Percentiles rank a stretch among this genome's conserved stretches.
phyloP scores from a whole-genome alignment of 176 grass and related monocot species.

The Neostapfia colusana region DNA sequence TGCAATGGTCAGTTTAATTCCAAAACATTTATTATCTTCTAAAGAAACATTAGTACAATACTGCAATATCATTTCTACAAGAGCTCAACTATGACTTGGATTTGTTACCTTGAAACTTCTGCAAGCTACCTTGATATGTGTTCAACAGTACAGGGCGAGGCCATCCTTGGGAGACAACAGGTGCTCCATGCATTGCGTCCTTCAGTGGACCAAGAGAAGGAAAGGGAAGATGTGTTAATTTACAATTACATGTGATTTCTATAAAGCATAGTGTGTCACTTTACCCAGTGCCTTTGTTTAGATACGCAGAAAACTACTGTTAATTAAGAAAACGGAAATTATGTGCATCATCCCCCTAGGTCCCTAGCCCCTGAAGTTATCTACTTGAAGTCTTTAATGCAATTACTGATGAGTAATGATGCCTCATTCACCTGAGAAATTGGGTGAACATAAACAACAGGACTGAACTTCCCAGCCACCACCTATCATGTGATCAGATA shows the following conservation, averaged over 20 bases:
- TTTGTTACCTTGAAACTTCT: conserved; percentile 72
- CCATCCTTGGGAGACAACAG: conserved; percentile 57
- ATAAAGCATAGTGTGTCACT: neutral
- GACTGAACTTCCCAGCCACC: conserved; percentile 45
- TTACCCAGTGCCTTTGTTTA: conserved; percentile 6
- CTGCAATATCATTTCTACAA: conserved; percentile 10
- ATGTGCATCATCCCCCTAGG: neutral
- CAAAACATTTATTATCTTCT: neutral
- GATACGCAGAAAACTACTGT: neutral
- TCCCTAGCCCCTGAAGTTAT: neutral
- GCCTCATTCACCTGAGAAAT: conserved; percentile 53
- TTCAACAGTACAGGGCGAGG: conserved; percentile 49
- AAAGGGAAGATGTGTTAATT: neutral
- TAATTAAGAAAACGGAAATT: conserved; percentile 14
- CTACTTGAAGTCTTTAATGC: conserved; percentile 4
- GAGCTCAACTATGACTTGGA: neutral
- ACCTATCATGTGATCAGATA: conserved; percentile 45
- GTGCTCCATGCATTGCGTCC: conserved; percentile 58
- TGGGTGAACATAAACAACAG: conserved; percentile 60
- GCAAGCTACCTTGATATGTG: conserved; percentile 57
- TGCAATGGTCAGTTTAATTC: neutral
- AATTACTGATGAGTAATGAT: conserved; percentile 14
- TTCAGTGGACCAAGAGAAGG: conserved; percentile 45
- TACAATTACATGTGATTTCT: neutral
- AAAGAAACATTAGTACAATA: conserved; percentile 2